A percentile compares a stretch with the other conserved stretches of the same genome.
phyloP scores from a whole-genome alignment of 179 eudicot genomes.

The Nepenthes alata region DNA sequence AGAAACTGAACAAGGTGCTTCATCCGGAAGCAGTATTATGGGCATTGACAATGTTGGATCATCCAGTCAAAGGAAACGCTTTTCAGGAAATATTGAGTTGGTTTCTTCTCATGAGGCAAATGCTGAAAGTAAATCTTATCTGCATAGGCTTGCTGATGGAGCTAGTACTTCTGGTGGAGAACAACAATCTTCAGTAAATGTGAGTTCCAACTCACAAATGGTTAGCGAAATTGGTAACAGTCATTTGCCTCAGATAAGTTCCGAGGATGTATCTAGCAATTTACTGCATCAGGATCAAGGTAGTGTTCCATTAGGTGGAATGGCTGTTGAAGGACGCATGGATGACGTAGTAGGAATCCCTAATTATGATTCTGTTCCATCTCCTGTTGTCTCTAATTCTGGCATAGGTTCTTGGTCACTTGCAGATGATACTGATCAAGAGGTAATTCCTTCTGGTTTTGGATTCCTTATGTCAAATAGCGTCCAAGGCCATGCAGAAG shows the following conservation, averaged over 20 bases:
- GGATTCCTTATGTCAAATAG: slow-evolving; percentile 34
- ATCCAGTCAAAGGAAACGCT: slow-evolving; percentile 16
- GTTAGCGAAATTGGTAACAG: slow-evolving; percentile 11
- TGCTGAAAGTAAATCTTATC: slow-evolving; percentile 14
- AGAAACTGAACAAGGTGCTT: slow-evolving; percentile 18
- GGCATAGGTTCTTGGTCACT: slow-evolving; percentile 17
- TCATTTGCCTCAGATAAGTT: background rate
- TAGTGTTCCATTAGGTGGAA: slow-evolving; percentile 16
- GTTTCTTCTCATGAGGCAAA: slow-evolving; percentile 14
- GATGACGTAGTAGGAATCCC: slow-evolving; percentile 12
- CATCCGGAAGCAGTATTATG: slow-evolving; percentile 23
- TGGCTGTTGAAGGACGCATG: slow-evolving; percentile 21
- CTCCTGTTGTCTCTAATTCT: slow-evolving; percentile 25
- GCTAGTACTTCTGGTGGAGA: slow-evolving; percentile 21
- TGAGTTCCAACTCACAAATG: slow-evolving; percentile 9
- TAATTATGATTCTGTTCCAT: slow-evolving; percentile 18
- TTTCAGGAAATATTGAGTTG: slow-evolving; percentile 22
- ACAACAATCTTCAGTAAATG: slow-evolving; percentile 18
- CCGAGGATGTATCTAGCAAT: slow-evolving; percentile 6
- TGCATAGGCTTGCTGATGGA: background rate
- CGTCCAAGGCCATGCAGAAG: slow-evolving; percentile 25
- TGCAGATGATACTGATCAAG: slow-evolving; percentile 24
- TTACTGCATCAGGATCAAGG: slow-evolving; percentile 15
- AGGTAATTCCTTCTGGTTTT: slow-evolving; percentile 24
- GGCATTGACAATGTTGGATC: slow-evolving; percentile 16